Evolutionary conservation across 2,329 filamentous ascomycete genomes (phyloP), one percentile per base, ranked within the genome.

Genomic region (Xylariaceae sp.): DNA sequence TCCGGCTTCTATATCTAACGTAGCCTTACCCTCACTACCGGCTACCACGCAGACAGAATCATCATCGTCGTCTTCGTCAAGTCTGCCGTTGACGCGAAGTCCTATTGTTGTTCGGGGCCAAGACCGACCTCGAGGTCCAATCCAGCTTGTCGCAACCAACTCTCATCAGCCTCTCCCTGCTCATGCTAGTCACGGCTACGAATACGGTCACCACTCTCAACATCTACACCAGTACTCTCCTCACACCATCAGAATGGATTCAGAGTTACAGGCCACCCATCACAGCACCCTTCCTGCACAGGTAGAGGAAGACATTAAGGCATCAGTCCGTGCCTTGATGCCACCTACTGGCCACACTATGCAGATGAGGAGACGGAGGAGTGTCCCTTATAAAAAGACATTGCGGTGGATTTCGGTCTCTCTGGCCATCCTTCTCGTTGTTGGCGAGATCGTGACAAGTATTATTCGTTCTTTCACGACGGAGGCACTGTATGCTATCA

Each of bases 251-350:
- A 11, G 21, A 17, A 49, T 58, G 44, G 55, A 53, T 16, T 21
- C 23, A 2, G 44, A 53, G 5, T 53, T 36, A 3, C 49, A 43
- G 31, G 6, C 33, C 5, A 34, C 24, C 11, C 52, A 11, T 4
- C 34, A 47, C 12, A 47, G 24, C 4, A 43, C 28, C 6, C 60
- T 62, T 7, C 54, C 60, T 11, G 16, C 39, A 29, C 50, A 57
- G 12, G 23, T 60, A 33, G 57, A 62, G 23, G 56, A 62, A 16
- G 60, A 62, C 2, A 56, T 62, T 21, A 60, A 56, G 41, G 53
- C 53, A 26, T 57, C 60, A 2, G 57, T 62, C 9, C 45, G 54
- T 4, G 57, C 53, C 24, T 41, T 53, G 1, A 44, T 53, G 40
- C 34, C 45, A 6, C 9, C 53, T 16, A 37, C 41, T 24, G 19